Evolutionary conservation across 306 rosid species (phyloP), one percentile per base, ranked within the genome.

Genomic region (Lathyrus aphaca): DNA sequence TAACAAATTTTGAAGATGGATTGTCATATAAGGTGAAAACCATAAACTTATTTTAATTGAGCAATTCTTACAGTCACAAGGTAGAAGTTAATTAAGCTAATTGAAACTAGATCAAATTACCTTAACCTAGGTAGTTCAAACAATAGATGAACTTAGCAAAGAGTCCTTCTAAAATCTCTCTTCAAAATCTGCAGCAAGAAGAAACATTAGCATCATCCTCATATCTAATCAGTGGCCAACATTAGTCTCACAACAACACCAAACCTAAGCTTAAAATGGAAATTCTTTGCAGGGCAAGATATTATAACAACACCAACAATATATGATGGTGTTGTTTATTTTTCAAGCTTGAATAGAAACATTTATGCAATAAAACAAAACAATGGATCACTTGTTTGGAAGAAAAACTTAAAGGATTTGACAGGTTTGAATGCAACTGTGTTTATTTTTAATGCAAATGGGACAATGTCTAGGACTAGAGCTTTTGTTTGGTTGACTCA

Each of bases 121-220:
- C 97, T 94, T 94, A 72, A 94, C 93, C 6, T 91, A 82, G 71
- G 97, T 83, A 59, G 99, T 97, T 56, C 89, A 90, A 73, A 94
- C 77, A 39, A 95, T 86, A 17, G 99, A 94, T 73, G 99, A 88
- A 82, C 92, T 82, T 42, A 88, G 86, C 70, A 80, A 79, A 74
- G 92, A 90, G 85, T 94, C 99, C 85, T 87, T 94, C 88, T 94
- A 95, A 83, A 94, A 94, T 78, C 99, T 82, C 54, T 94, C 99
- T 86, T 94, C 99, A 86, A 94, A 94, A 55, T 97, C 99, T 94
- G 78, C 40, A 64, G 43, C 17, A 68, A 72, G 76, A 73, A 70
- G 58, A 17, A 27, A 64, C 35, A 57, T 44, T 44, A 50, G 51
- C 66, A 4, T 50, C n/a, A n/a, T n/a, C n/a, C n/a, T n/a, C n/a